Percentiles rank a stretch among this genome's conserved stretches.
Evolutionary conservation across 305 asterid genomes (phyloP).

Genomic region (Euphrasia arctica): DNA sequence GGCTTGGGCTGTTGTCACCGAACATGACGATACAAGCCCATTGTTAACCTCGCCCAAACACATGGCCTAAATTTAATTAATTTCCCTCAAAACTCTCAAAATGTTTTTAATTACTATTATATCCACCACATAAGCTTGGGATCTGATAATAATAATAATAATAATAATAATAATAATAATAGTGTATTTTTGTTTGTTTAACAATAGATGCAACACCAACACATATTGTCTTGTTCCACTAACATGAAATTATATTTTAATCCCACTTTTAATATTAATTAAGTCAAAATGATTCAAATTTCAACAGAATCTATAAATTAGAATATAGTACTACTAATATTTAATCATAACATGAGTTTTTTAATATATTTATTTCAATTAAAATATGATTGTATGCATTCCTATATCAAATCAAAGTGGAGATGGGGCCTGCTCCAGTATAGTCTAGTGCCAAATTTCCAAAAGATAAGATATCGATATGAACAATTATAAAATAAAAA

Average conservation of each 20-base stretch:
- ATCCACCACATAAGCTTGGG: slow-evolving; percentile 42
- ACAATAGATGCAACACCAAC: slow-evolving; percentile 21
- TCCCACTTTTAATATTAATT: slow-evolving; percentile 28
- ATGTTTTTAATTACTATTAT: slow-evolving; percentile 25
- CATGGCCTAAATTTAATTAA: slow-evolving; percentile 25
- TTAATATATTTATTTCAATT: slow-evolving; percentile 24
- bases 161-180: too few relatives aligned
- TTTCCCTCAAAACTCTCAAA: slow-evolving; percentile 4
- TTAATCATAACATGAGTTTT: slow-evolving; percentile 14
- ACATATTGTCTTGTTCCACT: slow-evolving; percentile 59
- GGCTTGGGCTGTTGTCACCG: slow-evolving; percentile 24
- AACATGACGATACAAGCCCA: slow-evolving; percentile 27
- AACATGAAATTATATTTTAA: slow-evolving; percentile 25
- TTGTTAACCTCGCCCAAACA: slow-evolving; percentile 14
- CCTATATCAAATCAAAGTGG: slow-evolving; percentile 33
- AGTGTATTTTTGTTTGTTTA: background rate
- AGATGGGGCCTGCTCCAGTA: slow-evolving; percentile 39
- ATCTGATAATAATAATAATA: slow-evolving; percentile 35
- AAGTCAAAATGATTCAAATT: slow-evolving; percentile 45
- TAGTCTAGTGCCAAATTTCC: slow-evolving; percentile 28
- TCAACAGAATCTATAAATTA: slow-evolving; percentile 36
- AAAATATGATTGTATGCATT: slow-evolving; percentile 37
- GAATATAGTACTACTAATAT: slow-evolving; percentile 26
- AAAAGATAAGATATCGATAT: slow-evolving; percentile 33
- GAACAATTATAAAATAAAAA: slow-evolving; percentile 3